Evolutionary conservation across 1,284 basidiomycete genomes (phyloP).

Genomic region (Peniophora sp.): DNA sequence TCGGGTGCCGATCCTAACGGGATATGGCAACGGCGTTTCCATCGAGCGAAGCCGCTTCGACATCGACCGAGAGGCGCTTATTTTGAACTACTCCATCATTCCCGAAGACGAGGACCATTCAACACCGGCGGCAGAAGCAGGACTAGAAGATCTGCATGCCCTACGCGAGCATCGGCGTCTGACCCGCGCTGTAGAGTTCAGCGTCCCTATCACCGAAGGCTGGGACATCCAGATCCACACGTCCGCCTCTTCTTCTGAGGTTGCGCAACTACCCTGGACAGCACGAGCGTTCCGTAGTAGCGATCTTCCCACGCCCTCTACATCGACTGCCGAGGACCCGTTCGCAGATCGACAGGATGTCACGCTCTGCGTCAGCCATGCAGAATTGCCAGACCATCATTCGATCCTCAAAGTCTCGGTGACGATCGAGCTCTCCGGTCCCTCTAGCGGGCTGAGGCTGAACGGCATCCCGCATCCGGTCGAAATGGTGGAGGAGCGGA

Average conservation of each 20-base stretch:
- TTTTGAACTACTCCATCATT: conserved; percentile 82
- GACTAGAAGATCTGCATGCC: conserved; percentile 52
- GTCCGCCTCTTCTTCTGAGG: conserved; percentile 62
- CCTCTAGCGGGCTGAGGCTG: conserved; percentile 65
- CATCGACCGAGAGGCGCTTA: conserved; percentile 73
- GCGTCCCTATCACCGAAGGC: conserved; percentile 70
- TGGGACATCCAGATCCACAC: conserved; percentile 85
- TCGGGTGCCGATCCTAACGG: conserved; percentile 67
- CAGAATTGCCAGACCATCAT: conserved; percentile 62
- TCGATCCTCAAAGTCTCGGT: conserved; percentile 75
- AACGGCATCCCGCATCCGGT: conserved; percentile 78
- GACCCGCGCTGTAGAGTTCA: conserved; percentile 73
- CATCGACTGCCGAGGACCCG: conserved; percentile 19
- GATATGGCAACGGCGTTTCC: conserved; percentile 79
- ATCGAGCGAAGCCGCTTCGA: conserved; percentile 76
- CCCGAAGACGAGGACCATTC: conserved; percentile 63
- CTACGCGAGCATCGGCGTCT: conserved; percentile 59
- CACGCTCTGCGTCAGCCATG: conserved; percentile 64
- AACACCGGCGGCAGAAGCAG: conserved; percentile 28
- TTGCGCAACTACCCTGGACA: conserved; percentile 72
- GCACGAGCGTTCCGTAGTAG: conserved; percentile 52
- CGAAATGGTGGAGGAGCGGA: conserved; percentile 55
- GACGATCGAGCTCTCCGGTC: conserved; percentile 76
- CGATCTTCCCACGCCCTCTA: conserved; percentile 25
- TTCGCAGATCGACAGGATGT: conserved; percentile 43